These are phyloP conservation scores for Pleurotus djamor DNA, from an alignment of 768 basidiomycete species.

Conservation along the genomic window DNA sequence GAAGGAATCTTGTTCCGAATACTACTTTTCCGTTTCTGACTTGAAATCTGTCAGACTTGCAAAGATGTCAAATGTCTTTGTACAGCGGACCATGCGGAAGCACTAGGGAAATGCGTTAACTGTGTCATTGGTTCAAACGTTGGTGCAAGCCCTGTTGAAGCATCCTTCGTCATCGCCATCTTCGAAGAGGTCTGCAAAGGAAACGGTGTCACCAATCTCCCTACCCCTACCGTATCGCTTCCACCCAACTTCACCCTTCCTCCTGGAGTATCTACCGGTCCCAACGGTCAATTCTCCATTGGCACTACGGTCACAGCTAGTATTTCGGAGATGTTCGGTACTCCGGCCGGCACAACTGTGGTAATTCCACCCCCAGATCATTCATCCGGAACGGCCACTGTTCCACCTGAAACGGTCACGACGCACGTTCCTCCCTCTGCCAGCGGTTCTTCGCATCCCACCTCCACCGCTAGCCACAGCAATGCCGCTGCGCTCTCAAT, in stretches of 20 bases:
- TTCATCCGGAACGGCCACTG: background rate
- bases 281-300: constrained; percentile 1
- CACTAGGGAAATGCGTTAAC: constrained; percentile 4
- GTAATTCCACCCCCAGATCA: background rate
- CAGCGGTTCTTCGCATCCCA: background rate
- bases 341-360: background rate
- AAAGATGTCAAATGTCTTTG: constrained; percentile 5
- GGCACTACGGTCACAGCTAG: constrained; percentile 1
- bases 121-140: background rate
- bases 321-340: background rate
- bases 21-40: background rate
- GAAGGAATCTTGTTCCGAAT: background rate
- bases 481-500: constrained; percentile 1
- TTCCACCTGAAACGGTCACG: background rate
- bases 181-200: constrained; percentile 5
- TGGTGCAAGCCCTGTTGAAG: constrained; percentile 1
- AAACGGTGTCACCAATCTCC: constrained; percentile 5
- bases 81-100: constrained; percentile 1
- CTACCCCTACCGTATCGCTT: constrained; percentile 1
- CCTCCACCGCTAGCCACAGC: constrained; percentile 1
- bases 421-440: background rate
- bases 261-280: constrained; percentile 1
- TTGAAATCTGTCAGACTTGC: background rate
- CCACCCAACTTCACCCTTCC: constrained; percentile 4
- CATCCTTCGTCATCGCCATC: background rate